Evolutionary conservation across 306 rosid genomes (phyloP).

Genomic region (Fagus sylvatica): DNA sequence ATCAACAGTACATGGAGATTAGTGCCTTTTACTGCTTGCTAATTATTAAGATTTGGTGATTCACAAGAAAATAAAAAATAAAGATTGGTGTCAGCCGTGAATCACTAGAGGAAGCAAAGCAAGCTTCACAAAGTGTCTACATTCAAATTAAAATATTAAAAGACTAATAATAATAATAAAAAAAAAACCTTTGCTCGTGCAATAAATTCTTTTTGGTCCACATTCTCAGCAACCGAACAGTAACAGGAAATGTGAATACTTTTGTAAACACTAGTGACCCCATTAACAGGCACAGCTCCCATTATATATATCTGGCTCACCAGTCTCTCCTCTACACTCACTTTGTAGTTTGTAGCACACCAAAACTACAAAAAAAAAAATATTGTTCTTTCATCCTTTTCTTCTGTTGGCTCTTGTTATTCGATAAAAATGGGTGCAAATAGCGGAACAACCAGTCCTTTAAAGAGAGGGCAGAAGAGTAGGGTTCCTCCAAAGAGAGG

Average conservation of each 20-base stretch:
- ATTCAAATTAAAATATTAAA: neutral
- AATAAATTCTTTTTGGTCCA: neutral
- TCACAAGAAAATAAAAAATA: no score
- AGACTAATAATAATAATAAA: neutral
- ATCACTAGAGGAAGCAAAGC: neutral
- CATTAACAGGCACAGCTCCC: neutral
- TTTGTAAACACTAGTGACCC: neutral
- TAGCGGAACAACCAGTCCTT: constrained; percentile 22
- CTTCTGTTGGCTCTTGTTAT: neutral
- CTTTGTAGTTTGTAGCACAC: neutral
- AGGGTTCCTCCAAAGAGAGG: constrained; percentile 43
- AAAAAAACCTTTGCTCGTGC: neutral
- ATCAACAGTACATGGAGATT: neutral
- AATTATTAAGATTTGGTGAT: no score
- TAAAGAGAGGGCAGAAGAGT: constrained; percentile 16
- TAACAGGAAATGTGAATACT: neutral
- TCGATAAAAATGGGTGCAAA: constrained; percentile 36
- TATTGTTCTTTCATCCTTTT: neutral
- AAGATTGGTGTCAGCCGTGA: no score
- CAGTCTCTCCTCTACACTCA: neutral
- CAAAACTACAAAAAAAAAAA: no score
- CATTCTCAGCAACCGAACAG: neutral
- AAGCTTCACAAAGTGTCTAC: neutral
- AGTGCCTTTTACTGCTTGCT: neutral
- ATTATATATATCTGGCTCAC: neutral